Conservation (phyloP, 768 basidiomycete species). For the Russula vinacea region DNA sequence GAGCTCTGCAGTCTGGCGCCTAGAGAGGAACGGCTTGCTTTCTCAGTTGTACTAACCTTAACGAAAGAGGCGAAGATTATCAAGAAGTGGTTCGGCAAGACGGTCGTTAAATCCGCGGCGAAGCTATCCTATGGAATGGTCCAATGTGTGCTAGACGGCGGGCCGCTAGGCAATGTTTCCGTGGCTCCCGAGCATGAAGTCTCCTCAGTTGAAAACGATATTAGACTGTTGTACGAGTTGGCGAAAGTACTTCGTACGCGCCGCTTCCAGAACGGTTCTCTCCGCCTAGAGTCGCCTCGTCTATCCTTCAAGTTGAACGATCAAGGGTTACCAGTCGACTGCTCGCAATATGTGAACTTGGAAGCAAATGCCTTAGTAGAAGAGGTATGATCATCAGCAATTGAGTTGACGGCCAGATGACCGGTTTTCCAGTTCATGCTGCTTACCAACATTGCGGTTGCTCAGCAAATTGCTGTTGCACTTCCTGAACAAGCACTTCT, state of each 20-base stretch:
- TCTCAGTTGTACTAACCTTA: slow-evolving; percentile 86
- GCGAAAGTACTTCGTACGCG: slow-evolving; percentile 68
- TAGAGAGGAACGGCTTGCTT: slow-evolving; percentile 84
- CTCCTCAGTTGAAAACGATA: slow-evolving; percentile 68
- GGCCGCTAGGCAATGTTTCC: slow-evolving; percentile 49
- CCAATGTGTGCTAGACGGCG: slow-evolving; percentile 78
- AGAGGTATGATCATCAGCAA: slow-evolving; percentile 54
- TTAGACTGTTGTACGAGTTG: slow-evolving; percentile 63
- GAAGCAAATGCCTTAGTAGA: slow-evolving; percentile 83
- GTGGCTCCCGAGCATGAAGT: slow-evolving; percentile 57
- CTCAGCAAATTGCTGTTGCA: slow-evolving; percentile 89
- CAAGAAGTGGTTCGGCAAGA: slow-evolving; percentile 91
- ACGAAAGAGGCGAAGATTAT: slow-evolving; percentile 75
- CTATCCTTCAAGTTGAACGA: slow-evolving; percentile 80
- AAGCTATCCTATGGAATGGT: slow-evolving; percentile 82
- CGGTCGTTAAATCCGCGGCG: slow-evolving; percentile 84
- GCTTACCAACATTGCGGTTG: slow-evolving; percentile 82
- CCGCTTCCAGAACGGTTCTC: slow-evolving; percentile 77
- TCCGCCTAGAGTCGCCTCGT: slow-evolving; percentile 64
- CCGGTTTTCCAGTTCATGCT: slow-evolving; percentile 76
- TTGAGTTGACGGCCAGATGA: neutral
- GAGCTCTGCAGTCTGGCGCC: slow-evolving; percentile 90
- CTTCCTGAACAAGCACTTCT: slow-evolving; percentile 97
- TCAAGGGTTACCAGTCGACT: slow-evolving; percentile 75
- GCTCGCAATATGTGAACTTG: slow-evolving; percentile 55